A percentile compares a stretch with the other conserved stretches of the same genome.
Evolutionary conservation across 352 stramenopile genomes (phyloP).

Genomic region (Phytophthora multivora): DNA sequence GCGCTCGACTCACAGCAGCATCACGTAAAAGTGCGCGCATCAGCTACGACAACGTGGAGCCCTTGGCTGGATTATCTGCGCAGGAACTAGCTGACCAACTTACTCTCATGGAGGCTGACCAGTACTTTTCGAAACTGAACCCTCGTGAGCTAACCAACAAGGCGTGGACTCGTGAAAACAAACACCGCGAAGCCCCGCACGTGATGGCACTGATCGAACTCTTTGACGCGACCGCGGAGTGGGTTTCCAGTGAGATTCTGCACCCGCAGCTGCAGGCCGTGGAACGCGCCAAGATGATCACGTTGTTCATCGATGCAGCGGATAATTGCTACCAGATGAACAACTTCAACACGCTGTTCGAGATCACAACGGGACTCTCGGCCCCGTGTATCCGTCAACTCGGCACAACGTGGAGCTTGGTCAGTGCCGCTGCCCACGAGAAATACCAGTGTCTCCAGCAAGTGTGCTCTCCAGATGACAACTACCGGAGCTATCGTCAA

Average conservation of each 20-base stretch:
- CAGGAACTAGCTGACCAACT: conserved; percentile 84
- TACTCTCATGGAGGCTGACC: conserved; percentile 79
- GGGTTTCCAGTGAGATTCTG: conserved; percentile 89
- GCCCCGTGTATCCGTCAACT: conserved; percentile 84
- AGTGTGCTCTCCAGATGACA: conserved; percentile 84
- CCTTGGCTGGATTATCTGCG: conserved; percentile 59
- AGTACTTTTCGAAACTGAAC: conserved; percentile 74
- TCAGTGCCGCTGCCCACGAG: conserved; percentile 62
- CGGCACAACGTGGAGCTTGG: conserved; percentile 83
- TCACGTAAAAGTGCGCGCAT: conserved; percentile 68
- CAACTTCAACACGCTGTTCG: conserved; percentile 91
- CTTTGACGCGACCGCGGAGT: conserved; percentile 84
- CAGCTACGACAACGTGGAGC: conserved; percentile 83
- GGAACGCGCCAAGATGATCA: conserved; percentile 83
- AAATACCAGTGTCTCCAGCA: conserved; percentile 86
- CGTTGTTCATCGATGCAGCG: conserved; percentile 84
- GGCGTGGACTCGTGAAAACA: conserved; percentile 82
- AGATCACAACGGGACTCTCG: conserved; percentile 79
- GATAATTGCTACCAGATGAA: conserved; percentile 87
- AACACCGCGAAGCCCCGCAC: conserved; percentile 79
- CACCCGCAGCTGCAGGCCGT: conserved; percentile 83
- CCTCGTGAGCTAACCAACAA: conserved; percentile 87
- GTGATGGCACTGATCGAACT: conserved; percentile 87
- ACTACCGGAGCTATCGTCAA: conserved; percentile 87
- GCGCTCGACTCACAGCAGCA: conserved; percentile 50